These are phyloP conservation scores for Lavandula angustifolia DNA, from an alignment of 257 asterid genomes.

Conservation along the genomic window DNA sequence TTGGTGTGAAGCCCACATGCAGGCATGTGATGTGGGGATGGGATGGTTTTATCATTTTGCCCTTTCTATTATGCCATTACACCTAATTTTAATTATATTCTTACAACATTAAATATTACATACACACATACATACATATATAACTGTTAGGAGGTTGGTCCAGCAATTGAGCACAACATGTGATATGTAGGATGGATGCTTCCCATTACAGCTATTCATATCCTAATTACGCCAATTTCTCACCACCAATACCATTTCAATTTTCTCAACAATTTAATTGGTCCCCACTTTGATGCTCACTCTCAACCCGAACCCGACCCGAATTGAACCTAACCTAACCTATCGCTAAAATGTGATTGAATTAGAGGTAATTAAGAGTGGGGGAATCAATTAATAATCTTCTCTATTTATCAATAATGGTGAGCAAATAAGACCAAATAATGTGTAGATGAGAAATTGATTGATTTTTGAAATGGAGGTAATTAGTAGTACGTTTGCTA, in stretches of 20 bases:
- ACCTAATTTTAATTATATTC: not conserved
- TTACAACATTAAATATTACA: not conserved
- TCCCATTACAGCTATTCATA: slow-evolving; percentile 19
- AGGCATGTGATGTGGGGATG: slow-evolving; percentile 60
- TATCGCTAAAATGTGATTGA: no score
- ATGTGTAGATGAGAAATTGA: not conserved
- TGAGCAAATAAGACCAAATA: no score
- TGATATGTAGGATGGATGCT: slow-evolving; percentile 28
- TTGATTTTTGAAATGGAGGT: slow-evolving; percentile 5
- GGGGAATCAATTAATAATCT: no score
- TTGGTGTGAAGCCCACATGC: slow-evolving; percentile 41
- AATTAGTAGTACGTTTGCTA: not conserved
- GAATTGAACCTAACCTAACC: no score
- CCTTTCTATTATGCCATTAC: slow-evolving; percentile 21
- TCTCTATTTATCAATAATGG: no score
- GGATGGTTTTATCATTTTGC: slow-evolving; percentile 49
- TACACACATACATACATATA: not conserved
- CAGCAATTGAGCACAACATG: slow-evolving; percentile 25
- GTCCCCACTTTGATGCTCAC: slow-evolving; percentile 20
- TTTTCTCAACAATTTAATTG: not conserved
- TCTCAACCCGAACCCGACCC: not conserved
- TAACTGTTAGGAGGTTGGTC: slow-evolving; percentile 21
- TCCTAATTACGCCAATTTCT: slow-evolving; percentile 27
- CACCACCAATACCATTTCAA: not conserved
- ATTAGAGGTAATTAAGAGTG: no score